Evolutionary conservation across 2,329 filamentous ascomycete species (phyloP).

Genomic region (Verticillium klebahnii): DNA sequence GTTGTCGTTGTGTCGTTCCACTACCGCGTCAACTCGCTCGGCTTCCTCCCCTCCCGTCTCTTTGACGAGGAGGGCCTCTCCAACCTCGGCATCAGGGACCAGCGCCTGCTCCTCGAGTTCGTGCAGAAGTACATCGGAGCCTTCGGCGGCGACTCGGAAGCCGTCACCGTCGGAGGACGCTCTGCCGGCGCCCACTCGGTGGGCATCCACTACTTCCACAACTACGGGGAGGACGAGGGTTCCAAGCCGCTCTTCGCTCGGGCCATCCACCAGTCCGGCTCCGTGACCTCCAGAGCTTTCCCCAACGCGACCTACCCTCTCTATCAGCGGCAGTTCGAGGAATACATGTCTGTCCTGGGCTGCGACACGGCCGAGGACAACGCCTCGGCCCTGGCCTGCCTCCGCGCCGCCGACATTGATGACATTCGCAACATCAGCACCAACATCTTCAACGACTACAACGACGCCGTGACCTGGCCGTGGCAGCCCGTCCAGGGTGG

Average conservation of each 20-base stretch:
- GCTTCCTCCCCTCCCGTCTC: conserved; percentile 37
- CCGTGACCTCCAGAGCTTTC: conserved; percentile 30
- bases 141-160: conserved; percentile 48
- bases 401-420: conserved; percentile 28
- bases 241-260: conserved; percentile 24
- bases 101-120: conserved; percentile 47
- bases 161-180: conserved; percentile 51
- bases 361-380: conserved; percentile 22
- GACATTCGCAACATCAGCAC: conserved; percentile 32
- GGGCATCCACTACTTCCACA: conserved; percentile 32
- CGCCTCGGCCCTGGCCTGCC: conserved; percentile 29
- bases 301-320: conserved; percentile 27
- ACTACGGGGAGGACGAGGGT: conserved; percentile 24
- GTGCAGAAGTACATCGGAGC: conserved; percentile 45
- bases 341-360: conserved; percentile 21
- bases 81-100: conserved; percentile 51
- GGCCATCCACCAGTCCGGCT: conserved; percentile 31
- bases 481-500: conserved; percentile 43
- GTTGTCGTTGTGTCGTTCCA: conserved; percentile 39
- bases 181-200: conserved; percentile 43
- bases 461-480: conserved; percentile 39
- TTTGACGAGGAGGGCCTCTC: conserved; percentile 29
- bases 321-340: conserved; percentile 25
- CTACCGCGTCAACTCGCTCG: conserved; percentile 30
- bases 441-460: conserved; percentile 29